phyloP scores from a whole-genome alignment of 2,329 filamentous ascomycete species.

The Talaromyces sp. region DNA sequence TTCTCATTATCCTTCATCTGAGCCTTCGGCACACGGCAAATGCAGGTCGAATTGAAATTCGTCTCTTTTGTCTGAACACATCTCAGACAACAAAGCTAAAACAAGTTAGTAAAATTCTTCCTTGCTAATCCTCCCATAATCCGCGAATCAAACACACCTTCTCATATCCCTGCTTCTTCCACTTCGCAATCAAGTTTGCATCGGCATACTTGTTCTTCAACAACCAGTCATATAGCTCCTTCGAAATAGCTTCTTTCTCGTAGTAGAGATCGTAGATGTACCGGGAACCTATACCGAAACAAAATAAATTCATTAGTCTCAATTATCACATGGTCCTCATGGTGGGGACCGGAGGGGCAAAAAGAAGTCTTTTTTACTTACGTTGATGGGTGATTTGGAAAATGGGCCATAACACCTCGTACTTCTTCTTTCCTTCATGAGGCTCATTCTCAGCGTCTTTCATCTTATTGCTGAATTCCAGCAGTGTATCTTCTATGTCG shows the following conservation, averaged over 20 bases:
- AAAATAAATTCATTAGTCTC: conserved; percentile 12
- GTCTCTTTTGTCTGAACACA: conserved; percentile 99
- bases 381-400: conserved; percentile 97
- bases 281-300: conserved; percentile 57
- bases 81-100: conserved; percentile 83
- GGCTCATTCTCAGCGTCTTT: conserved; percentile 86
- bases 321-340: neutral
- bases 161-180: conserved; percentile 99
- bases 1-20: conserved; percentile 88
- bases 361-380: conserved; percentile 41
- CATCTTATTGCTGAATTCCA: conserved; percentile 70
- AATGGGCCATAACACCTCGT: conserved; percentile 94
- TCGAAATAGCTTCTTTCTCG: conserved; percentile 93
- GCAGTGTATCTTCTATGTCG: conserved; percentile 68
- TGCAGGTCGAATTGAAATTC: conserved; percentile 96
- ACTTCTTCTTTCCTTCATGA: conserved; percentile 76
- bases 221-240: conserved; percentile 90
- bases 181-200: conserved; percentile 94
- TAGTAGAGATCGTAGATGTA: conserved; percentile 99
- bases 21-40: conserved; percentile 91
- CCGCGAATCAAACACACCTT: conserved; percentile 62
- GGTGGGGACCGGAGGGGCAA: conserved; percentile 2
- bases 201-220: conserved; percentile 97
- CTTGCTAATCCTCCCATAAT: no score
- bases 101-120: neutral